phyloP scores from a whole-genome alignment of 2,329 filamentous ascomycete species.

The Teratosphaeria destructans region DNA sequence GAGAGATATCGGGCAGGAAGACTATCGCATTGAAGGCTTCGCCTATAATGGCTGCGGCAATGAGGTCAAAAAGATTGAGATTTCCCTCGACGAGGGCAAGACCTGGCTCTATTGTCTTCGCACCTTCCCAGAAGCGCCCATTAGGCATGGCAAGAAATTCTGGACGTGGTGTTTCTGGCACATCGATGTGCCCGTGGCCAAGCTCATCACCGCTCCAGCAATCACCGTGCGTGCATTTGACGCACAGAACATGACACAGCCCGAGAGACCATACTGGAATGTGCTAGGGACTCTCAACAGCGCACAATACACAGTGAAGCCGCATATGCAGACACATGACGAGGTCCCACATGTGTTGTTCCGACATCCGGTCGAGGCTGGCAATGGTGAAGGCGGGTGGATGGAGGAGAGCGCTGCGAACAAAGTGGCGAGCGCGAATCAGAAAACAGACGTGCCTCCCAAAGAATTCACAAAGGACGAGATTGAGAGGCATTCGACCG shows the following conservation, averaged over 20 bases:
- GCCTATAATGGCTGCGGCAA: conserved; percentile 43
- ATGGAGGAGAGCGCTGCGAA: conserved; percentile 40
- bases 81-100: conserved; percentile 37
- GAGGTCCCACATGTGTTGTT: conserved; percentile 31
- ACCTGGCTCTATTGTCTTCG: conserved; percentile 42
- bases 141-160: conserved; percentile 44
- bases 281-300: conserved; percentile 48
- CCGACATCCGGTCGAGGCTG: conserved; percentile 38
- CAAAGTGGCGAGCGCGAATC: conserved; percentile 35
- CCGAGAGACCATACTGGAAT: conserved; percentile 38
- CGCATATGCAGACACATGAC: conserved; percentile 28
- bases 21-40: conserved; percentile 37
- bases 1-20: conserved; percentile 26
- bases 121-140: conserved; percentile 38
- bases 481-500: conserved; percentile 41
- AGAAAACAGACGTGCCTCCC: conserved; percentile 34
- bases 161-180: conserved; percentile 47
- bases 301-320: conserved; percentile 38
- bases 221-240: conserved; percentile 41
- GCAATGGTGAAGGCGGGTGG: conserved; percentile 38
- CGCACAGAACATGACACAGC: conserved; percentile 43
- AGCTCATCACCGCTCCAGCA: conserved; percentile 33
- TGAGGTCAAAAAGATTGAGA: conserved; percentile 40
- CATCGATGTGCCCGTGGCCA: conserved; percentile 36
- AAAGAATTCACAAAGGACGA: conserved; percentile 45